These are phyloP conservation scores for Fusarium tjaetaba DNA, from an alignment of 2,329 filamentous ascomycete genomes.

Conservation along the genomic window DNA sequence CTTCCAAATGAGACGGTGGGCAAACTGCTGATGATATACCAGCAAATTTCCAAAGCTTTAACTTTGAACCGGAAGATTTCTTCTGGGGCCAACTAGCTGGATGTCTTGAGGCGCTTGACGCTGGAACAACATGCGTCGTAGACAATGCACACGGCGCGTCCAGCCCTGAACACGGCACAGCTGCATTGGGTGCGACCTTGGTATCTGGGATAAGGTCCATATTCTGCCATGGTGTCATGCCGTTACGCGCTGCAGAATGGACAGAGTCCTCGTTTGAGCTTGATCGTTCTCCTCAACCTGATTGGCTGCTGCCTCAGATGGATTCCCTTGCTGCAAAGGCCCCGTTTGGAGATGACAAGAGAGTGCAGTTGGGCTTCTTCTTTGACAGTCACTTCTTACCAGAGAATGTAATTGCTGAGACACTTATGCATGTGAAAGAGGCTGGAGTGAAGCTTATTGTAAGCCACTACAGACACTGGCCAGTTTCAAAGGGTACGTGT, in stretches of 20 bases:
- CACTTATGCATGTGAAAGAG: background rate
- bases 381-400: constrained; percentile 14
- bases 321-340: background rate
- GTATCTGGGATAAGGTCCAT: background rate
- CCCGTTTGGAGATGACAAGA: background rate
- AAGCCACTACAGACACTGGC: constrained; percentile 15
- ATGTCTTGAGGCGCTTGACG: background rate
- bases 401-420: background rate
- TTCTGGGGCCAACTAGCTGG: constrained; percentile 14
- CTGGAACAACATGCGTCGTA: constrained; percentile 5
- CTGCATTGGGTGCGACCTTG: background rate
- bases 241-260: background rate
- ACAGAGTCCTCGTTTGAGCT: constrained; percentile 8
- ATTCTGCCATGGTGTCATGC: constrained; percentile 1
- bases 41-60: constrained; percentile 14
- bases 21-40: background rate
- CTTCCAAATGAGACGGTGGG: background rate
- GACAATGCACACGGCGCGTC: constrained; percentile 7
- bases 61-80: background rate
- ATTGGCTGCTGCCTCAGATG: constrained; percentile 6
- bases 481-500: background rate
- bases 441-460: background rate
- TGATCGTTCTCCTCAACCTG: background rate
- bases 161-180: background rate
- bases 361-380: background rate